phyloP scores from a whole-genome alignment of 2,329 filamentous ascomycete species.

The Paecilomyces sp. region DNA sequence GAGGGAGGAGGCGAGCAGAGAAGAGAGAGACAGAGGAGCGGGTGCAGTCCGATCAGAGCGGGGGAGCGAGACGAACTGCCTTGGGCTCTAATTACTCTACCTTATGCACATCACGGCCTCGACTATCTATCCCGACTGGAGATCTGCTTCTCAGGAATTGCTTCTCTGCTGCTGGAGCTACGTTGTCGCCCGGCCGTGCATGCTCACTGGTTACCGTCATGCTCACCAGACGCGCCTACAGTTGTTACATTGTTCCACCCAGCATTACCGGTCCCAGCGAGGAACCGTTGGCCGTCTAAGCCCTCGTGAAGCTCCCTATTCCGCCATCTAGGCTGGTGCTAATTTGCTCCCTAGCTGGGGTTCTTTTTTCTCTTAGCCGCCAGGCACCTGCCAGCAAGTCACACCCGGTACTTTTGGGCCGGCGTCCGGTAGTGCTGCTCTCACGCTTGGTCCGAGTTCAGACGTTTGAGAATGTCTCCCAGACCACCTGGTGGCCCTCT shows the following conservation, averaged over 20 bases:
- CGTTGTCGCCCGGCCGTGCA: neutral
- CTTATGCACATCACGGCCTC: neutral
- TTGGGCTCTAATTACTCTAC: neutral
- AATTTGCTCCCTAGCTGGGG: neutral
- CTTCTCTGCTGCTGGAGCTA: neutral
- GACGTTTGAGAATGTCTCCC: neutral
- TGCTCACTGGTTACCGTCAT: neutral
- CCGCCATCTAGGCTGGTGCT: neutral
- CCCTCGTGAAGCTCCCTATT: neutral
- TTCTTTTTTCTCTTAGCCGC: neutral
- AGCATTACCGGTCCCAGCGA: neutral
- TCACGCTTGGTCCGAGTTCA: neutral
- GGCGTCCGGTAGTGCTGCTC: neutral
- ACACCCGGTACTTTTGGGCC: neutral
- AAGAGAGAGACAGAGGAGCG: conserved; percentile 9
- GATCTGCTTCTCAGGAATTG: neutral
- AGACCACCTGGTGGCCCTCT: neutral
- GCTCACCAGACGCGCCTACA: neutral
- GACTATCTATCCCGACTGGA: neutral
- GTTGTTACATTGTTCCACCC: neutral
- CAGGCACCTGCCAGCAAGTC: neutral
- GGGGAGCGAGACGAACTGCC: conserved; percentile 13
- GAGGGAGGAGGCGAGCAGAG: conserved; percentile 9
- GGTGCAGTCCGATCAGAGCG: conserved; percentile 9
- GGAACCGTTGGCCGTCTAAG: neutral